Conservation (phyloP, 2,329 filamentous ascomycete genomes). For the Epichloe bromicola region DNA sequence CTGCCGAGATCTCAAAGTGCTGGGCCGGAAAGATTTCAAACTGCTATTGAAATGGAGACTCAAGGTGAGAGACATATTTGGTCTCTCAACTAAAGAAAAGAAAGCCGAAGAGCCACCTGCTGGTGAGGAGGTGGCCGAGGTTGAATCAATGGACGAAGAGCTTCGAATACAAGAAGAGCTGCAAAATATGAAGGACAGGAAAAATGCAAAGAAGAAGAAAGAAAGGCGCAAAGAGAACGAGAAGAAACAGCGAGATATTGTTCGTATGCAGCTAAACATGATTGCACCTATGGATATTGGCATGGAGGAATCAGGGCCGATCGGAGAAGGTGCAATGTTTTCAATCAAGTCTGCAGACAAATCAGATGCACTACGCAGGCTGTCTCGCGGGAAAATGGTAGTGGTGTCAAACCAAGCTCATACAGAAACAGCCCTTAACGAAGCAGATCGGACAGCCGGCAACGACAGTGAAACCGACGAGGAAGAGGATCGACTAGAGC, state of each 20-base stretch:
- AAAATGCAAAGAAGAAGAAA: conserved; percentile 64
- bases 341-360: conserved; percentile 71
- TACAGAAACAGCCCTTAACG: conserved; percentile 44
- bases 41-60: conserved; percentile 79
- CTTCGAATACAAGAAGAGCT: conserved; percentile 80
- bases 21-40: conserved; percentile 92
- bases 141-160: conserved; percentile 91
- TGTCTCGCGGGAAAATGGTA: conserved; percentile 62
- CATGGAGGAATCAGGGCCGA: conserved; percentile 69
- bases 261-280: conserved; percentile 98
- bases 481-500: conserved; percentile 70
- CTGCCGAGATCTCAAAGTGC: conserved; percentile 74
- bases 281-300: conserved; percentile 90
- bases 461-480: conserved; percentile 56
- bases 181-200: conserved; percentile 67
- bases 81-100: conserved; percentile 56
- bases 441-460: conserved; percentile 39
- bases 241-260: conserved; percentile 82
- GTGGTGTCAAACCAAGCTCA: conserved; percentile 43
- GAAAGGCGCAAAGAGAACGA: conserved; percentile 84
- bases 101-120: conserved; percentile 37
- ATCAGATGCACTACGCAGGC: conserved; percentile 50
- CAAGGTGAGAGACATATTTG: conserved; percentile 80
- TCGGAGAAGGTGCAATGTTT: conserved; percentile 76
- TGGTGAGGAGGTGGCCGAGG: conserved; percentile 52